Base-by-base conservation (phyloP, 106 monocot genomes). In the Dioscorea zingiberensis region DNA sequence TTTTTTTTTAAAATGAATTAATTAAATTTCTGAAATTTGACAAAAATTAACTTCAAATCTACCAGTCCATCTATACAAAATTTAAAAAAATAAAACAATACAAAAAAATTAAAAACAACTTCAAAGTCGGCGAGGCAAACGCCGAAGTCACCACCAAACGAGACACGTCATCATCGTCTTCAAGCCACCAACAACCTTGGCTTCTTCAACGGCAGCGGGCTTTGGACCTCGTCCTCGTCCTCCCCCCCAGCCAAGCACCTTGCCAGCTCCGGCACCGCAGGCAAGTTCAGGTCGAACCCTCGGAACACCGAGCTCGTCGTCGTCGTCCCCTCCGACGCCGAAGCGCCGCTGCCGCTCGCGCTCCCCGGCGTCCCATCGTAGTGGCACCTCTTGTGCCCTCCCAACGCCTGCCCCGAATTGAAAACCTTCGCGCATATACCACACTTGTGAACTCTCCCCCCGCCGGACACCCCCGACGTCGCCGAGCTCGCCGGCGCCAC, bases 331-430 rank as follows among this genome's bases (percentile, higher is more conserved):
- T 79, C 79, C 13, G 79, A 79, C 63, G 48, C 76, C 1, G 65
- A 61, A 4, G 49, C 51, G 21, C 28, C 66, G 57, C 38, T 47
- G 21, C 28, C 66, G 57, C 22, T 38, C 1, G 47, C 64, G 12
- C 71, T 46, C n/a, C 77, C 77, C 16, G 66, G 46, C 2, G 63
- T 74, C 6, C 84, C 84, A 3, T 85, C 81, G 64, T 87, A 87
- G 67, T 87, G 87, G 61, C 80, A 64, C 59, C 87, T 69, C 77
- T 87, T 87, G 67, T 87, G 87, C 29, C 83, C 87, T 3, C 87
- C 87, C 44, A 87, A 76, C 22, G 87, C 87, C 67, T 87, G 87
- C 28, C 83, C 87, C 5, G 87, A 77, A 2, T 76, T 22, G 60
- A 87, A 87, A 1, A 30, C 48, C 61, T 55, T 69, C 56, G 54